phyloP scores from a whole-genome alignment of 495 filamentous ascomycete genomes.

The Penicillium antarcticum region DNA sequence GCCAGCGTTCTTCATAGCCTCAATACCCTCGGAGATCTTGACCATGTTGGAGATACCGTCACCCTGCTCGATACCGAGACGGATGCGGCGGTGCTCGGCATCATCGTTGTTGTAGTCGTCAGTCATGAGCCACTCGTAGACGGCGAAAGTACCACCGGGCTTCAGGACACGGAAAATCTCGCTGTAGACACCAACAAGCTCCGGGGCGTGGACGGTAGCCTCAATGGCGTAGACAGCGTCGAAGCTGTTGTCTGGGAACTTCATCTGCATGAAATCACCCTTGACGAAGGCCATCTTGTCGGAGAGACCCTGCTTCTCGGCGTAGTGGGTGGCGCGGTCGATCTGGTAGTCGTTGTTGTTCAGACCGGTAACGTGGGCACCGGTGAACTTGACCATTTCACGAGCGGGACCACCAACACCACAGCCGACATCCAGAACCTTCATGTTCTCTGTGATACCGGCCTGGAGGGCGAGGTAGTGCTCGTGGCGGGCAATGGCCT shows the following conservation, averaged over 20 bases:
- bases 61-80: slow-evolving; percentile 93
- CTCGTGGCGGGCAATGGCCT: slow-evolving; percentile 95
- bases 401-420: slow-evolving; percentile 97
- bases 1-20: slow-evolving; percentile 83
- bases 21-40: slow-evolving; percentile 74
- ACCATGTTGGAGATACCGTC: slow-evolving; percentile 99
- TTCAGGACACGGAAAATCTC: slow-evolving; percentile 95
- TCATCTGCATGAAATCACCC: slow-evolving; percentile 99
- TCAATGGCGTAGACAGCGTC: slow-evolving; percentile 98
- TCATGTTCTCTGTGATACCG: slow-evolving; percentile 80
- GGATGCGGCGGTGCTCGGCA: slow-evolving; percentile 82
- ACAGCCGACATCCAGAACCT: slow-evolving; percentile 93
- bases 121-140: slow-evolving; percentile 99
- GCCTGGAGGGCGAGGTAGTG: slow-evolving; percentile 95
- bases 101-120: slow-evolving; percentile 91
- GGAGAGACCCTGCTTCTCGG: slow-evolving; percentile 73
- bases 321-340: slow-evolving; percentile 85
- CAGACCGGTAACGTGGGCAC: slow-evolving; percentile 81
- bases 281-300: slow-evolving; percentile 86
- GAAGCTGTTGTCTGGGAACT: slow-evolving; percentile 85
- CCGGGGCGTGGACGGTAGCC: slow-evolving; percentile 93
- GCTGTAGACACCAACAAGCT: slow-evolving; percentile 89
- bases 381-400: slow-evolving; percentile 95
- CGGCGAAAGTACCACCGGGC: slow-evolving; percentile 93
- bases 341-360: slow-evolving; percentile 99